Evolutionary conservation across 768 basidiomycete genomes (phyloP).

Genomic region (Mycena kentingensis): DNA sequence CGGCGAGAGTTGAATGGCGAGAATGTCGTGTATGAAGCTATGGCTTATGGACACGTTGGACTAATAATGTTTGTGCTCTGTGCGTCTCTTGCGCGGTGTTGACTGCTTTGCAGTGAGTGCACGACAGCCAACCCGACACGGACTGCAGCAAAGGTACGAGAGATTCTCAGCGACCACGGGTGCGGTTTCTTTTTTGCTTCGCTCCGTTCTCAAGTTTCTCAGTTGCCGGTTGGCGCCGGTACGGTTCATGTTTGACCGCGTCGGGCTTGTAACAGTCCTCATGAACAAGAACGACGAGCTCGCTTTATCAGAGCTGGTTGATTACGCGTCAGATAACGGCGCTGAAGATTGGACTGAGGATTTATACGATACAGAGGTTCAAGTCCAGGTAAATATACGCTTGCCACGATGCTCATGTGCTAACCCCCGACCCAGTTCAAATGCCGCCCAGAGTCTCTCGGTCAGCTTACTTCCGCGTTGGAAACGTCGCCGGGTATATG

Average conservation of each 20-base stretch:
- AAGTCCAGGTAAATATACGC: conserved; percentile 36
- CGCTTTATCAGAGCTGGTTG: conserved; percentile 30
- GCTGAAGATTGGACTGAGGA: conserved; percentile 43
- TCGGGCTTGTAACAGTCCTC: conserved; percentile 42
- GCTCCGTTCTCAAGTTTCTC: background rate
- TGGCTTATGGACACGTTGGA: conserved; percentile 43
- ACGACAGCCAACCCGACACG: conserved; percentile 47
- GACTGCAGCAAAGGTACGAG: conserved; percentile 42
- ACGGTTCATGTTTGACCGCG: conserved; percentile 45
- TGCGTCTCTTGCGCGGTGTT: no score
- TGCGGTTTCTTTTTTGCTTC: conserved; percentile 17
- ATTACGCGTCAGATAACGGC: conserved; percentile 37
- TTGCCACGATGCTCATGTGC: background rate
- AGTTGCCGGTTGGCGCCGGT: conserved; percentile 49
- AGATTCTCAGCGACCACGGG: conserved; percentile 38
- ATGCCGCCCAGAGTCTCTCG: conserved; percentile 39
- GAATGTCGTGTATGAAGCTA: conserved; percentile 46
- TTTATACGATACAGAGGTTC: conserved; percentile 32
- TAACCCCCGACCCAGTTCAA: conserved; percentile 33
- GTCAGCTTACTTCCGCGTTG: conserved; percentile 38
- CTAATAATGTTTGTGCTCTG: conserved; percentile 43
- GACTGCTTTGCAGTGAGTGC: conserved; percentile 32
- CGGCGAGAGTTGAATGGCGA: conserved; percentile 36
- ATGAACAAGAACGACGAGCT: conserved; percentile 27
- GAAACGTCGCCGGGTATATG: conserved; percentile 29